Base-by-base conservation (phyloP, 108 stramenopile genomes). In the Fistulifera pelliculosa region DNA sequence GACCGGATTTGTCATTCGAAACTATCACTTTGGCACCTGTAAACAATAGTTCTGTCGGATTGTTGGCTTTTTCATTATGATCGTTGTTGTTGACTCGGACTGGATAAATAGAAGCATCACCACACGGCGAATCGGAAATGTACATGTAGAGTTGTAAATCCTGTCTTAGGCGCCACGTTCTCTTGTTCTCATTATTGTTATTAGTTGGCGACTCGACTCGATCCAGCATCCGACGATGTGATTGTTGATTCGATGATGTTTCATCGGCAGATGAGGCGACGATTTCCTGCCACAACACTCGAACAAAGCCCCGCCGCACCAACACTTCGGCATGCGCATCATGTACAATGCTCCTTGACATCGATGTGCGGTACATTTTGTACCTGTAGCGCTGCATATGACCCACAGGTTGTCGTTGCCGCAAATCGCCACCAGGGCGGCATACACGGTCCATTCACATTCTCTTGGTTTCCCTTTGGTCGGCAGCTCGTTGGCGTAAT, bases 271-370 rank as follows among this genome's bases (percentile, higher is more conserved):
- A 35, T 27, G 24, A 22, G 60, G 5, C 17, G 23, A 16, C 21
- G 45, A 96, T 68, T 65, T 94, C 89, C 22, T 66, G 50, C 81
- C 86, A 90, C 14, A 94, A 54, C 1, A 72, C 72, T 22, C 76
- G 52, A 55, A 90, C 44, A 14, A 96, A 63, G 12, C 93, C 91
- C 48, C 94, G 70, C 48, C 89, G 58, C 16, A 87, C 83, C 38
- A 96, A 60, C 15, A 87, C 83, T 76, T 96, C 95, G 23, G 95
- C 95, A 69, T 96, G 95, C 15, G 78, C 85, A 61, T 96, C 95
- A 45, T 58, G 39, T 1, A 61, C 2, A 18, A 43, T 28, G 11
- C 65, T 28, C 68, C 27, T 71, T 66, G 21, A 62, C 53, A 2
- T 58, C 67, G 54, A 14, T 67, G 24, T 22, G 82, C 73, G 13